Base-by-base conservation (phyloP, 2,329 filamentous ascomycete species). In the Verticillium albo-atrum region DNA sequence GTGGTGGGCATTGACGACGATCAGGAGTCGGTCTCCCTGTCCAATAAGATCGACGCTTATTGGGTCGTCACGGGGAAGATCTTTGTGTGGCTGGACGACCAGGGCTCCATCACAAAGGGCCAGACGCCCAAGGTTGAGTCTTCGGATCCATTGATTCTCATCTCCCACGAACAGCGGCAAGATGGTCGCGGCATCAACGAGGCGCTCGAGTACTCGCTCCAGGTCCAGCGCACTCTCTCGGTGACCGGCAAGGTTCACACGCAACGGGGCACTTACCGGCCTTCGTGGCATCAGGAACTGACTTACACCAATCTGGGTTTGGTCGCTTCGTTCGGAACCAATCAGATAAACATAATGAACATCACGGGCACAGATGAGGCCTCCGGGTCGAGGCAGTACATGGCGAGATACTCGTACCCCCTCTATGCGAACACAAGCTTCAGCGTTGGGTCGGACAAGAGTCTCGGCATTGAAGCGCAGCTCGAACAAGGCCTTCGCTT, bases 41-140 rank as follows among this genome's bases (percentile, higher is more conserved):
- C 82, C 1, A 71, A 81, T 25, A 80, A 79, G 0, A 84, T 89
- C 2, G 83, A 80, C n/a, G 82, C 79, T 57, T 85, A 85, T 67
- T 95, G 91, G 91, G 82, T 89, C 17, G 82, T 95, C 3, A 89
- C 88, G 0, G 91, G 89, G 42, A 95, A 93, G 71, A 78, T 94
- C 12, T 94, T 95, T 69, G 66, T 92, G n/a, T 95, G 90, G 85
- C 78, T 88, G 0, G 86, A 88, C 65, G 69, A 74, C 2, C 68
- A 71, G 6, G 74, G 71, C 9, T 80, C 77, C 20, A 70, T 84
- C 57, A 87, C 85, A 0, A 86, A 80, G 1, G 83, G 82, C 14
- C 70, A 66, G 1, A 53, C 68, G 12, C 76, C 77, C 1, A 68
- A 37, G 1, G 62, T 77, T 15, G 57, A 65, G 5, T 63, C 60